Evolutionary conservation across 768 basidiomycete genomes (phyloP).

Genomic region (Hortiboletus flavorubellus): DNA sequence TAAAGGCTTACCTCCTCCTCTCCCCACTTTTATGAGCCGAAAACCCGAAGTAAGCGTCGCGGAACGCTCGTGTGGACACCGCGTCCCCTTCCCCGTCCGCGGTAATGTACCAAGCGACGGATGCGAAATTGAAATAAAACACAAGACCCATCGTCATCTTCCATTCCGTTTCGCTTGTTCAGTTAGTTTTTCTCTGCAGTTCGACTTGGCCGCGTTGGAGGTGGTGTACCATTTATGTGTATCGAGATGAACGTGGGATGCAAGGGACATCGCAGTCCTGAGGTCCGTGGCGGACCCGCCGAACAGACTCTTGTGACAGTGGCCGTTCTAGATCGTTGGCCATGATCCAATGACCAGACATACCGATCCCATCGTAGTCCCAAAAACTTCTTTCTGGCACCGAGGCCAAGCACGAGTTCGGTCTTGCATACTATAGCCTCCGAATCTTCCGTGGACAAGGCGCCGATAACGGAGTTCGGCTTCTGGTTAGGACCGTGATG

Average conservation of each 20-base stretch:
- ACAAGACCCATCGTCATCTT: conserved; percentile 3
- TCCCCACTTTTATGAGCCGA: conserved; percentile 1
- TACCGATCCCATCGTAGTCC: not conserved
- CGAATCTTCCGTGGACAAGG: not conserved
- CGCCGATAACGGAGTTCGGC: not conserved
- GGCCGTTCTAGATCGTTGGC: not conserved
- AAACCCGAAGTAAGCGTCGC: conserved; percentile 20
- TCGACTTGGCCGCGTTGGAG: not conserved
- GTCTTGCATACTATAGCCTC: conserved; percentile 3
- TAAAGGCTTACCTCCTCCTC: not conserved
- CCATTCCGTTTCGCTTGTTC: conserved; percentile 1
- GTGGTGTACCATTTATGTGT: not conserved
- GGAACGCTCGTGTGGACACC: conserved; percentile 15
- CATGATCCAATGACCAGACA: not conserved
- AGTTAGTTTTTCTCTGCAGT: not conserved
- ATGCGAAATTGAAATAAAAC: conserved; percentile 4
- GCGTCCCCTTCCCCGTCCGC: conserved; percentile 3
- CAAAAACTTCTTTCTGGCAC: not conserved
- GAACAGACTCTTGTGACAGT: not conserved
- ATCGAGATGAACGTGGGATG: conserved; percentile 18
- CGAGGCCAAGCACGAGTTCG: not conserved
- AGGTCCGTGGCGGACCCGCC: not conserved
- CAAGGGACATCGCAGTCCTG: not conserved
- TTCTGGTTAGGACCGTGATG: conserved; percentile 7
- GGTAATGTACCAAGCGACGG: conserved; percentile 11